Percentiles rank a stretch among this genome's conserved stretches.
Evolutionary conservation across 2,329 filamentous ascomycete genomes (phyloP).

Genomic region (Ceratocystis lukuohia): DNA sequence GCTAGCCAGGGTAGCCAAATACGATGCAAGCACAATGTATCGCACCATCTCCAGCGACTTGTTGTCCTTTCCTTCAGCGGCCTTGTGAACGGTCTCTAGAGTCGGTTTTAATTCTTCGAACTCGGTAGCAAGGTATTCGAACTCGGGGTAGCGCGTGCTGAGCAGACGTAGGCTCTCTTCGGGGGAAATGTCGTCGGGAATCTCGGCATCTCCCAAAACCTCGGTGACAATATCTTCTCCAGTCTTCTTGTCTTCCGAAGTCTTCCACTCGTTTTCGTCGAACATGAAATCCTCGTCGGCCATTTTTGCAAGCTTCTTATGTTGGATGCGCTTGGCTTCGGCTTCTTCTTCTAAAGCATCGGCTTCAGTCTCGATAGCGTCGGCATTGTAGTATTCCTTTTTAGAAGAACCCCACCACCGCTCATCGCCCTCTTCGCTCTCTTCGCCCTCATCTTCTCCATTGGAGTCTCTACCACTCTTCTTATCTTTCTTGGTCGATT

Average conservation of each 20-base stretch:
- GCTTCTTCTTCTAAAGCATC: constrained; percentile 79
- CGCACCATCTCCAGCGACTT: constrained; percentile 54
- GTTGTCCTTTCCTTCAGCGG: constrained; percentile 39
- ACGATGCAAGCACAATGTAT: constrained; percentile 68
- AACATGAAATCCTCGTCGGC: constrained; percentile 86
- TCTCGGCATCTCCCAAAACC: constrained; percentile 68
- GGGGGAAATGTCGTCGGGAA: constrained; percentile 63
- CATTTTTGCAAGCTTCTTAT: constrained; percentile 84
- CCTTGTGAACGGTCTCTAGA: constrained; percentile 44
- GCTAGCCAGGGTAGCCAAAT: constrained; percentile 75
- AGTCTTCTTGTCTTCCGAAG: constrained; percentile 38
- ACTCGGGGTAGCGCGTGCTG: constrained; percentile 76
- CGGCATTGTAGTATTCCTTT: constrained; percentile 86
- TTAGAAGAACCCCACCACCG: constrained; percentile 78
- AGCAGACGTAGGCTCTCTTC: constrained; percentile 66
- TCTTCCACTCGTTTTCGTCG: constrained; percentile 75
- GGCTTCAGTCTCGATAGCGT: constrained; percentile 51
- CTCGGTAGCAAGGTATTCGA: constrained; percentile 73
- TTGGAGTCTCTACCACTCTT: constrained; percentile 26
- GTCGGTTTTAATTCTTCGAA: constrained; percentile 58
- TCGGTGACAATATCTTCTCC: constrained; percentile 57
- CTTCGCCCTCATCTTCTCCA: constrained; percentile 45
- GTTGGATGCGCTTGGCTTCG: constrained; percentile 76
- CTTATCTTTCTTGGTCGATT: constrained; percentile 23
- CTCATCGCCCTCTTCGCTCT: constrained; percentile 44